These are phyloP conservation scores for Tuctoria greenei DNA, from an alignment of 176 grass and related monocot genomes.

Conservation along the genomic window DNA sequence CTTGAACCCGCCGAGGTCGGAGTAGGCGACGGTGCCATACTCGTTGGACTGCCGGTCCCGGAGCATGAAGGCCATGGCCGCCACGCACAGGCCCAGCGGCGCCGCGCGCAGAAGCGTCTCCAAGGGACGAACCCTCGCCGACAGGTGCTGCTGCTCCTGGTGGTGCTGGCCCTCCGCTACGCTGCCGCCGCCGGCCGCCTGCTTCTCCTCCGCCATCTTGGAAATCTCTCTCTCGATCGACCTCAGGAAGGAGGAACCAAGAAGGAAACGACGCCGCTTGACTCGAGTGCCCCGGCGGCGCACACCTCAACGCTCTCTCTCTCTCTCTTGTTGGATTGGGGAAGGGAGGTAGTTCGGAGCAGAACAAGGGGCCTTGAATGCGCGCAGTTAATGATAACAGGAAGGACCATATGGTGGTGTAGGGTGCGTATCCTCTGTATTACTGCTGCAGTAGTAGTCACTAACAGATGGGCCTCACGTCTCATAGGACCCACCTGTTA, in stretches of 20 bases:
- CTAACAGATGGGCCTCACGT: too few species aligned
- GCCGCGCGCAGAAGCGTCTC: conserved; percentile 77
- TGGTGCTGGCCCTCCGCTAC: not conserved
- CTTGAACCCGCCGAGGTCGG: conserved; percentile 85
- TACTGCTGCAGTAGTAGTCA: too few species aligned
- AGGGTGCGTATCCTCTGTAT: not conserved
- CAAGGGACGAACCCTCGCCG: conserved; percentile 33
- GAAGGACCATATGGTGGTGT: not conserved
- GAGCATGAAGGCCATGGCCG: conserved; percentile 82
- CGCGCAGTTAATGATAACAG: conserved; percentile 38
- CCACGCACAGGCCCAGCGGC: conserved; percentile 72
- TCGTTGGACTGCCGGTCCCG: conserved; percentile 72
- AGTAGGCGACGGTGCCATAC: conserved; percentile 76
- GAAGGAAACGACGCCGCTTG: not conserved
- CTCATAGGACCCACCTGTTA: too few species aligned
- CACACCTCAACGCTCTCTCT: not conserved
- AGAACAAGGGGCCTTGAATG: conserved; percentile 25
- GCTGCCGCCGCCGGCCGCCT: not conserved
- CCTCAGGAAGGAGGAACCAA: not conserved
- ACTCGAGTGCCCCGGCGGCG: not conserved
- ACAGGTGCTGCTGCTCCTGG: not conserved
- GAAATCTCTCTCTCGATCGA: conserved; percentile 1
- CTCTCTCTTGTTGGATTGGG: not conserved
- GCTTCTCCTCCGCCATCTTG: conserved; percentile 62
- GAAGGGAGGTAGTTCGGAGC: conserved; percentile 32